Evolutionary conservation across 306 rosid species (phyloP), one percentile per base, ranked within the genome.

Genomic region (Albizia julibrissin): DNA sequence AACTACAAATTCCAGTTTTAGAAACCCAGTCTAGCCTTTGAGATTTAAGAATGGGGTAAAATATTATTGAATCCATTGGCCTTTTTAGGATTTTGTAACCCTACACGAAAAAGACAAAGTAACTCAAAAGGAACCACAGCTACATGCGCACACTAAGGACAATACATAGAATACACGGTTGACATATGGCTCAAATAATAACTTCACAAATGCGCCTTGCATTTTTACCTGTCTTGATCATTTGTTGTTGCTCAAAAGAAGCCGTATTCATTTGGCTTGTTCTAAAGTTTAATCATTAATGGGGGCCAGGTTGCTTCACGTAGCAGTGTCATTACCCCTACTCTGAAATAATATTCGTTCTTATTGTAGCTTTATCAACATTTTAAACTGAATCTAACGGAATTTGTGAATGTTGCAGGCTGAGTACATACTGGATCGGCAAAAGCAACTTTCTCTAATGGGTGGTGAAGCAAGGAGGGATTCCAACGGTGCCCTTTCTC

Each of bases 391-490:
- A 72, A 67, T 75, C 9, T 66, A 39, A 59, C 61, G 73, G 83
- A 46, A 65, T 13, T 66, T 67, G 66, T 67, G 80, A 76, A 78
- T 78, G 65, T 83, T 81, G 82, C 91, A 95, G 99, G 98, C 99
- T 15, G 99, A 91, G 85, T 80, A 86, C 84, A 93, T 93, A 81
- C 91, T 95, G 80, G 99, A 95, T 83, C 89, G 93, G 62, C 99
- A 93, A 88, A 95, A 95, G 82, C 98, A 93, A 81, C 95, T 95
- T 81, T 89, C 96, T 44, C 83, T 95, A 86, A 86, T 93, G 79
- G 92, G 97, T 43, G 89, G 94, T 75, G 99, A 95, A 81, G 59
- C 89, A 34, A 91, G 97, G 84, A 95, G 88, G 87, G 94, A 92
- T 83, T 88, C 93, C 79, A 93, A 87, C 79, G 93, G 94, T 64